phyloP scores from a whole-genome alignment of 2,329 filamentous ascomycete genomes.

The Diplodia scrobiculata region DNA sequence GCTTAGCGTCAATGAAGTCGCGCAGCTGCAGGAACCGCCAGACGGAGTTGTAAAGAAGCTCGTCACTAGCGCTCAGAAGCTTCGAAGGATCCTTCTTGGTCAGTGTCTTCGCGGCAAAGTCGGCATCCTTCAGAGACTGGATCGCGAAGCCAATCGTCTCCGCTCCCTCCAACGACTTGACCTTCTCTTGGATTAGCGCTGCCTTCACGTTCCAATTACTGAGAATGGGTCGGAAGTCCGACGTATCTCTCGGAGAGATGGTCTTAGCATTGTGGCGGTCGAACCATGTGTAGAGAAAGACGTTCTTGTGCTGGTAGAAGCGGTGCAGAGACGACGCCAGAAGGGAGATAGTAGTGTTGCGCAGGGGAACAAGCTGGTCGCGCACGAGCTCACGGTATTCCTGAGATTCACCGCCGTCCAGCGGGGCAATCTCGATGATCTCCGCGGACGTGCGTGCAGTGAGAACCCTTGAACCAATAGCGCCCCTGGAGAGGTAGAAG shows the following conservation, averaged over 20 bases:
- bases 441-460: slow-evolving; percentile 81
- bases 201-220: slow-evolving; percentile 74
- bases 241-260: slow-evolving; percentile 61
- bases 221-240: slow-evolving; percentile 58
- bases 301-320: slow-evolving; percentile 77
- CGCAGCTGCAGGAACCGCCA: slow-evolving; percentile 90
- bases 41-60: slow-evolving; percentile 72
- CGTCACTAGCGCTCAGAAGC: slow-evolving; percentile 63
- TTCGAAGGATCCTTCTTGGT: slow-evolving; percentile 55
- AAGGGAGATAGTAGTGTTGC: slow-evolving; percentile 75
- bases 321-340: slow-evolving; percentile 78
- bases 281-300: slow-evolving; percentile 82
- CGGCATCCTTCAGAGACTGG: slow-evolving; percentile 66
- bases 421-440: slow-evolving; percentile 75
- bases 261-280: slow-evolving; percentile 54
- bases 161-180: slow-evolving; percentile 33
- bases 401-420: slow-evolving; percentile 77
- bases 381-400: slow-evolving; percentile 81
- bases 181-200: slow-evolving; percentile 52
- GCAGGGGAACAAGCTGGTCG: slow-evolving; percentile 70
- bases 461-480: slow-evolving; percentile 76
- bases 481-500: slow-evolving; percentile 81
- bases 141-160: slow-evolving; percentile 52
- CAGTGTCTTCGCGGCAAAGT: slow-evolving; percentile 71
- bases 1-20: slow-evolving; percentile 77